phyloP scores from a whole-genome alignment of 2,329 filamentous ascomycete species.

The Harringtonia lauricola region DNA sequence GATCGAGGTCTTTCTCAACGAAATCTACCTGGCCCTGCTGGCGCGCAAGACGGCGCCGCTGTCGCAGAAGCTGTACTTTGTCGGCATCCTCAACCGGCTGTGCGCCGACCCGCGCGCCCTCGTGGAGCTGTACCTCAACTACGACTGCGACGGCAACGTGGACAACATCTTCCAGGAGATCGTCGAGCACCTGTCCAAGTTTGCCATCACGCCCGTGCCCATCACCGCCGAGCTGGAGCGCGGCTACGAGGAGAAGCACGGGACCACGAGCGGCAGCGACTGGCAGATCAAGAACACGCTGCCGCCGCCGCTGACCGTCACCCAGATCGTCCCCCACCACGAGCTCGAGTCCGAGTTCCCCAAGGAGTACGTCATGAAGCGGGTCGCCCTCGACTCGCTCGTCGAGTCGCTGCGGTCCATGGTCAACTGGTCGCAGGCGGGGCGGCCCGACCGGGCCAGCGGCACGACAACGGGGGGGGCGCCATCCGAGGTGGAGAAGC shows the following conservation, averaged over 20 bases:
- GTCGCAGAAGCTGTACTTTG: slow-evolving; percentile 87
- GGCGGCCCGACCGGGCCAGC: slow-evolving; percentile 44
- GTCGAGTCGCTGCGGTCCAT: slow-evolving; percentile 83
- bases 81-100: slow-evolving; percentile 74
- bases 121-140: slow-evolving; percentile 95
- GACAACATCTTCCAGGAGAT: slow-evolving; percentile 96
- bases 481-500: slow-evolving; percentile 36
- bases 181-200: slow-evolving; percentile 84
- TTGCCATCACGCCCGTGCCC: slow-evolving; percentile 67
- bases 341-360: slow-evolving; percentile 63
- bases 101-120: slow-evolving; percentile 77
- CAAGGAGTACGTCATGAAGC: slow-evolving; percentile 83
- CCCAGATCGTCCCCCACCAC: slow-evolving; percentile 52
- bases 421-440: slow-evolving; percentile 74
- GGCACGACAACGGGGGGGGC: slow-evolving; percentile 8
- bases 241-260: slow-evolving; percentile 69
- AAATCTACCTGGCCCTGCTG: slow-evolving; percentile 88
- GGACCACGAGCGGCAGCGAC: slow-evolving; percentile 52
- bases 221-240: slow-evolving; percentile 73
- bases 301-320: slow-evolving; percentile 75
- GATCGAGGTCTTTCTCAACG: slow-evolving; percentile 94
- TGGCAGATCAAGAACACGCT: slow-evolving; percentile 83
- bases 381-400: slow-evolving; percentile 75
- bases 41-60: slow-evolving; percentile 77
- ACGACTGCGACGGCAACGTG: slow-evolving; percentile 89